A percentile compares a stretch with the other conserved stretches of the same genome.
Conservation (phyloP, 148 eudicot species). For the Salicornia ramosissima region DNA sequence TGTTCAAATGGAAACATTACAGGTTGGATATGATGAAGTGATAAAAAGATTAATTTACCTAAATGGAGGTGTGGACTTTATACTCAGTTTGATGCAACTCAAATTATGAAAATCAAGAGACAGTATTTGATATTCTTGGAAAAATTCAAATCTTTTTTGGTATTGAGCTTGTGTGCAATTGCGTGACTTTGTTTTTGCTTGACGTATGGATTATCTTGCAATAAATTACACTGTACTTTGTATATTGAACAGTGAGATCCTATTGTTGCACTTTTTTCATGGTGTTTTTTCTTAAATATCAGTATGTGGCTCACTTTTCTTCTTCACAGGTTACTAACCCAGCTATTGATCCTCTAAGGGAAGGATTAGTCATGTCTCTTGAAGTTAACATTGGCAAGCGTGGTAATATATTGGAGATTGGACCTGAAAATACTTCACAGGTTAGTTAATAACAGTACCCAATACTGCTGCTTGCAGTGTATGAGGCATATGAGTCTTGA, state of each 20-base stretch:
- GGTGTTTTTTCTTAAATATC: not conserved
- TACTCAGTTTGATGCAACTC: not conserved
- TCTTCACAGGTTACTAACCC: slow-evolving; percentile 87
- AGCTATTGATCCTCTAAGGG: slow-evolving; percentile 97
- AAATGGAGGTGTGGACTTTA: not conserved
- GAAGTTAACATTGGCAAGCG: slow-evolving; percentile 97
- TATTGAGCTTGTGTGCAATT: not conserved
- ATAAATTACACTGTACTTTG: not conserved
- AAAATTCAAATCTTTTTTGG: not conserved
- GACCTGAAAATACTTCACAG: slow-evolving; percentile 99
- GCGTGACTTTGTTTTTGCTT: not conserved
- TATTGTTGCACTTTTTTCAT: not conserved
- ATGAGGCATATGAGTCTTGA: not conserved
- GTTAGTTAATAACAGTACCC: slow-evolving; percentile 32
- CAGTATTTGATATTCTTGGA: not conserved
- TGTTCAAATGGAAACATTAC: not conserved
- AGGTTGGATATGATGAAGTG: not conserved
- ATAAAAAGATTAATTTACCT: not conserved
- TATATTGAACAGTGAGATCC: not conserved
- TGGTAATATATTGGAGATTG: slow-evolving; percentile 87
- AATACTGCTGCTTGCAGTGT: not conserved
- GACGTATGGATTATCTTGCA: not conserved
- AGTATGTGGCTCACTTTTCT: slow-evolving; percentile 7
- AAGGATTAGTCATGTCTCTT: slow-evolving; percentile 97
- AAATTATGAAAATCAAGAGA: not conserved